phyloP scores from a whole-genome alignment of 768 basidiomycete genomes.

The Lactarius hatsudake region DNA sequence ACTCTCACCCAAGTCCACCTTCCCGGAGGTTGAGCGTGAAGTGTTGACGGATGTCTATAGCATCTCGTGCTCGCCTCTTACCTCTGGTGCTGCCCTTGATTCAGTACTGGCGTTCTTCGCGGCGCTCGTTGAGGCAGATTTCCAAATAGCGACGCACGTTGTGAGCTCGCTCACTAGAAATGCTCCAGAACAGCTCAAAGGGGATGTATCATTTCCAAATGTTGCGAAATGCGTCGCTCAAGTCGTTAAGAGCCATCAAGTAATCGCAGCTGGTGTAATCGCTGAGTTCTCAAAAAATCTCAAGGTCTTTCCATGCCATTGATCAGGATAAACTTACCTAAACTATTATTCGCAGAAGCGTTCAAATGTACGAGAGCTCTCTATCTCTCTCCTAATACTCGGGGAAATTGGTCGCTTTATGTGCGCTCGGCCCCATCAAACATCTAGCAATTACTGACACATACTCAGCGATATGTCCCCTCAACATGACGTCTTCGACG shows the following conservation, averaged over 20 bases:
- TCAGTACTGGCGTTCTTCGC: slow-evolving; percentile 79
- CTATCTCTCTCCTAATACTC: slow-evolving; percentile 82
- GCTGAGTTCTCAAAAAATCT: slow-evolving; percentile 80
- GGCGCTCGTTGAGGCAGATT: slow-evolving; percentile 78
- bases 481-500: slow-evolving; percentile 74
- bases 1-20: slow-evolving; percentile 61
- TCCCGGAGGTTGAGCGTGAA: slow-evolving; percentile 74
- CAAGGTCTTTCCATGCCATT: slow-evolving; percentile 48
- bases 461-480: slow-evolving; percentile 77
- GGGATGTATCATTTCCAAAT: slow-evolving; percentile 57
- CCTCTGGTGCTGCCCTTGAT: slow-evolving; percentile 76
- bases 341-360: slow-evolving; percentile 15
- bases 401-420: slow-evolving; percentile 92
- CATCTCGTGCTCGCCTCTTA: slow-evolving; percentile 74
- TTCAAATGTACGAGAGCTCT: slow-evolving; percentile 56
- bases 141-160: slow-evolving; percentile 76
- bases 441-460: neutral
- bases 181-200: slow-evolving; percentile 61
- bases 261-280: slow-evolving; percentile 77
- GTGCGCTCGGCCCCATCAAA: slow-evolving; percentile 42
- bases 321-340: neutral
- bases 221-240: slow-evolving; percentile 85
- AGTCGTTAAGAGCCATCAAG: slow-evolving; percentile 68
- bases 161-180: slow-evolving; percentile 70
- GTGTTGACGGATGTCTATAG: slow-evolving; percentile 62